Base-by-base conservation (phyloP, 805 yeast genomes). In the Lipomyces starkeyi region DNA sequence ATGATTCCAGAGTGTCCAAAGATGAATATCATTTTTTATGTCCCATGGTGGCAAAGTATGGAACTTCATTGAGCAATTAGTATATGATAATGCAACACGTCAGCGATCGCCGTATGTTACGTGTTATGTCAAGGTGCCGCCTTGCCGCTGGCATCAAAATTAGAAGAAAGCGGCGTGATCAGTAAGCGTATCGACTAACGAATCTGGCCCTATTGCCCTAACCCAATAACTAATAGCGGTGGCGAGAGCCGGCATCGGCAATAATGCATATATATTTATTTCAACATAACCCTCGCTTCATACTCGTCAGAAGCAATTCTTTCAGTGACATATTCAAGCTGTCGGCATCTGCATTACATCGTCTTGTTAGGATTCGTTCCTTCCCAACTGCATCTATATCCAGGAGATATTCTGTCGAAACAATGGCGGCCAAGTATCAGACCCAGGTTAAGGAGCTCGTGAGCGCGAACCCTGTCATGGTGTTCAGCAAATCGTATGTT, bases 401-500 rank as follows among this genome's bases (percentile, higher is more conserved):
- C 20, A 43, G 49, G 14, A 17, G 9, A 17, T 22, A 60, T n/a
- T 32, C 64, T 4, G 56, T 64, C 2, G 43, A 32, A 47, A 61
- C 71, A 59, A 68, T 68, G 71, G 20, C 64, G 52, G 62, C 71
- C n/a, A 56, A 69, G 54, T 66, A 58, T 37, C 69, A 71, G 55
- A 49, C 47, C 14, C 58, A 71, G 47, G 69, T 90, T 67, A 86
- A 89, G 78, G 77, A 80, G 52, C 83, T 91, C 73, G 90, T 92
- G 80, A 83, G 83, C 73, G 77, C 83, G 69, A 86, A 90, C 78
- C 86, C 87, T 58, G 83, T 92, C 65, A 90, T 93, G 77, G 86
- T 93, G 71, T 97, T 97, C 53, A 88, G 96, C 55, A 91, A 91
- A 81, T 83, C 90, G 55, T 87, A 86, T 78, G 87, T 91, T 76